Conservation (phyloP, 345 rosid genomes). For the Syzygium aqueum region DNA sequence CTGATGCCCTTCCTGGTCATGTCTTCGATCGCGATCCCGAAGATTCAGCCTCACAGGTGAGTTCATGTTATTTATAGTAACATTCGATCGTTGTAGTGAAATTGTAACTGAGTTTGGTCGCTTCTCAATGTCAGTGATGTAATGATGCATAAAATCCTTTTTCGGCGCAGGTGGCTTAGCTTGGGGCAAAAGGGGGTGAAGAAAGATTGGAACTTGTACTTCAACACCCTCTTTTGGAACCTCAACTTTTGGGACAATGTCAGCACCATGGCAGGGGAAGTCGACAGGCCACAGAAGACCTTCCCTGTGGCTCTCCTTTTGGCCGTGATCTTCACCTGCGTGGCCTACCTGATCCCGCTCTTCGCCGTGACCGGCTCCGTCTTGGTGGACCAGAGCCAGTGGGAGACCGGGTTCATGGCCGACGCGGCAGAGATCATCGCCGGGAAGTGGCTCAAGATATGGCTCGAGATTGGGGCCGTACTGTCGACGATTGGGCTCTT, state of each 20-base stretch:
- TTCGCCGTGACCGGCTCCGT: conserved; percentile 60
- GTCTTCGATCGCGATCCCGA: conserved; percentile 61
- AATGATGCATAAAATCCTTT: too few species aligned
- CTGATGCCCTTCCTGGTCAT: conserved; percentile 59
- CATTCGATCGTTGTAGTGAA: background rate
- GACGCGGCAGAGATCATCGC: conserved; percentile 45
- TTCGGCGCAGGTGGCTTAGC: conserved; percentile 44
- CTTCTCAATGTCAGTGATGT: too few species aligned
- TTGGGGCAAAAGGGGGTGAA: conserved; percentile 45
- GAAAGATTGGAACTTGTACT: conserved; percentile 67
- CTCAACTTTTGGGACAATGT: conserved; percentile 89
- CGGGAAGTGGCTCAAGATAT: conserved; percentile 58
- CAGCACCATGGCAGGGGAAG: conserved; percentile 86
- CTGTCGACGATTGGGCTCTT: conserved; percentile 36
- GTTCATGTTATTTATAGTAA: background rate
- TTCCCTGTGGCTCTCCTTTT: conserved; percentile 56
- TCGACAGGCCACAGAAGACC: conserved; percentile 55
- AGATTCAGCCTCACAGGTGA: conserved; percentile 32
- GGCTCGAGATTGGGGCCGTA: conserved; percentile 56
- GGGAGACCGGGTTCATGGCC: conserved; percentile 65
- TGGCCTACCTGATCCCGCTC: conserved; percentile 71
- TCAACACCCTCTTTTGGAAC: conserved; percentile 94
- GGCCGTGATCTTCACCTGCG: conserved; percentile 71
- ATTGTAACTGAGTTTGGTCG: background rate
- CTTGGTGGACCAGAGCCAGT: conserved; percentile 24